Evolutionary conservation across 345 rosid genomes (phyloP), one percentile per base, ranked within the genome.

Genomic region (Brassica cretica): DNA sequence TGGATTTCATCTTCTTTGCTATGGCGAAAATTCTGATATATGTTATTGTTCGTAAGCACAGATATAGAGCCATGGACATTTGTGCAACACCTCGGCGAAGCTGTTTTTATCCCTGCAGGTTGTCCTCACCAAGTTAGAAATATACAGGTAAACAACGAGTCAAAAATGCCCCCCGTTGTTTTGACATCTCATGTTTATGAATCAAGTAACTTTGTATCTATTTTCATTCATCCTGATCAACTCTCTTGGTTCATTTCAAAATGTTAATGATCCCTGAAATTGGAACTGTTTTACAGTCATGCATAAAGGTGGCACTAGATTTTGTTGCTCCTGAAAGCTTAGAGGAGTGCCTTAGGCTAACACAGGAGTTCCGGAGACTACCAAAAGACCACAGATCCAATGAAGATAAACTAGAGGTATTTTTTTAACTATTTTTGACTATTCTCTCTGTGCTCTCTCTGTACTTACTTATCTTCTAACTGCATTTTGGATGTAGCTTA

Each of bases 391-490:
- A 89, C 56, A 66, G 74, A 59, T 84, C 88, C 5, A 86, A 72
- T 69, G 92, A 88, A 70, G 92, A 88, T 60, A 89, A 89, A 72
- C 59, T 89, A n/a, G 92, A 89, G 91, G 90, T 88, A 74, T 12
- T 1, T 35, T 30, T 6, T 35, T 12, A 25, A 55, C n/a, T 55
- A 32, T 61, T 21, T 27, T 27, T 27, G 4, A 27, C 30, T 27
- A 27, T 27, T 44, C 33, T 55, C 25, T 70, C 14, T 32, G 46
- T 70, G 5, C 24, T 78, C 16, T 15, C 39, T 59, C 11, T 63
- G 15, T 60, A 3, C 12, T 56, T 12, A 64, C 29, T 30, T 37
- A 5, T 66, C 46, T 51, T 68, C 16, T 35, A 27, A 35, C 33
- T 72, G 37, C 37, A 56, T 21, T 72, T 51, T 51, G 19, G 18